phyloP scores from a whole-genome alignment of 768 basidiomycete genomes.

The Kwoniella botswanensis region DNA sequence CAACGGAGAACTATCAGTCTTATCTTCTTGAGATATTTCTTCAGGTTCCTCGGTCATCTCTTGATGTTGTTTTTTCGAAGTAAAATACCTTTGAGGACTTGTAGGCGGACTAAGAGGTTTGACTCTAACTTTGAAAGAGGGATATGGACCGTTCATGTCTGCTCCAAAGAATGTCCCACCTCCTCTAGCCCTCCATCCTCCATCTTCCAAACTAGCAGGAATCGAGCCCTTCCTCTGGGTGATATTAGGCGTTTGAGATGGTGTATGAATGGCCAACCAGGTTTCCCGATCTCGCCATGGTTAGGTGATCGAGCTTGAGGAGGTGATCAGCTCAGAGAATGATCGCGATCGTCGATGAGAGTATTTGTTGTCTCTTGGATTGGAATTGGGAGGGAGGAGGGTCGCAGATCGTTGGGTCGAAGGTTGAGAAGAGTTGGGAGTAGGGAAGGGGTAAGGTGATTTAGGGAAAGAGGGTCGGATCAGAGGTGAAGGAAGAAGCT shows the following conservation, averaged over 20 bases:
- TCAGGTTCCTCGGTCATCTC: not conserved
- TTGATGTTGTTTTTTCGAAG: not conserved
- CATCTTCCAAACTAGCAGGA: constrained; percentile 8
- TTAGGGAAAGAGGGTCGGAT: constrained; percentile 1
- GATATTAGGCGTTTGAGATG: not conserved
- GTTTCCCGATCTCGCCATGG: constrained; percentile 26
- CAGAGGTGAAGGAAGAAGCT: constrained; percentile 9
- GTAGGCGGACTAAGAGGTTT: constrained; percentile 12
- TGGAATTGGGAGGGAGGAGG: not conserved
- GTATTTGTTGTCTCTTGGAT: not conserved
- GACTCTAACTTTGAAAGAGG: constrained; percentile 5
- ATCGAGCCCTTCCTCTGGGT: not conserved
- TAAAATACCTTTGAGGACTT: not conserved
- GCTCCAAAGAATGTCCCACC: constrained; percentile 24
- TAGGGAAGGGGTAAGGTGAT: constrained; percentile 1
- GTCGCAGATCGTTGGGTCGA: not conserved
- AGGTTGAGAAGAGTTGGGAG: not conserved
- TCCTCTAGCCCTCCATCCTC: constrained; percentile 15
- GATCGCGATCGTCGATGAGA: constrained; percentile 22
- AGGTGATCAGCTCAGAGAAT: constrained; percentile 22
- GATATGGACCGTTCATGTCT: constrained; percentile 18
- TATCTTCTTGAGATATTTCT: not conserved
- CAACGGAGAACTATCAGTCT: not conserved
- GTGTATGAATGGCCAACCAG: constrained; percentile 20
- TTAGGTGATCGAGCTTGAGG: constrained; percentile 7